These are phyloP conservation scores for Cadophora sp. DNA, from an alignment of 2,329 filamentous ascomycete genomes.

Conservation along the genomic window DNA sequence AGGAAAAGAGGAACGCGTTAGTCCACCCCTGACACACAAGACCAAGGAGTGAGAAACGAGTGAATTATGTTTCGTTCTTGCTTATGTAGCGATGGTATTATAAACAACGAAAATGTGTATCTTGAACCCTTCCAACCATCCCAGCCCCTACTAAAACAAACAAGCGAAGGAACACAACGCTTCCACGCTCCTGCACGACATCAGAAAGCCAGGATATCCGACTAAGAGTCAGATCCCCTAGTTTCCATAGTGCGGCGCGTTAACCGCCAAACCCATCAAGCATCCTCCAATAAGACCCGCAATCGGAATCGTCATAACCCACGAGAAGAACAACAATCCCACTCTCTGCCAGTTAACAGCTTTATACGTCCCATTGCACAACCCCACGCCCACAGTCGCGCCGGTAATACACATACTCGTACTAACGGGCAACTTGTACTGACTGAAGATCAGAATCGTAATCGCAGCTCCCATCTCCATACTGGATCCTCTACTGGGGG, in stretches of 20 bases:
- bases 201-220: not conserved
- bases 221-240: not conserved
- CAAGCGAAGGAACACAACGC: not conserved
- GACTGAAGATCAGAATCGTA: conserved; percentile 77
- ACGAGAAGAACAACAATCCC: conserved; percentile 68
- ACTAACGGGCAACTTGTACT: conserved; percentile 77
- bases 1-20: no score
- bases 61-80: not conserved
- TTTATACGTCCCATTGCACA: conserved; percentile 75
- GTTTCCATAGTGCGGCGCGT: conserved; percentile 53
- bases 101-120: not conserved
- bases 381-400: conserved; percentile 77
- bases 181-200: not conserved
- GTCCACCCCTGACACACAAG: no score
- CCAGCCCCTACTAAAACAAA: not conserved
- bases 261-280: conserved; percentile 56
- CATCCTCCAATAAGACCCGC: conserved; percentile 44
- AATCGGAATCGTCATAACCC: conserved; percentile 66
- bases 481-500: conserved; percentile 63
- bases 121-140: no score
- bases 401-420: conserved; percentile 84
- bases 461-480: conserved; percentile 85
- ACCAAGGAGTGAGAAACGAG: not conserved
- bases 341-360: conserved; percentile 81
- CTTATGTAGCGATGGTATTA: not conserved